A percentile compares a stretch with the other conserved stretches of the same genome.
Evolutionary conservation across 2,329 filamentous ascomycete genomes (phyloP).

Genomic region (Pseudogymnoascus sp.): DNA sequence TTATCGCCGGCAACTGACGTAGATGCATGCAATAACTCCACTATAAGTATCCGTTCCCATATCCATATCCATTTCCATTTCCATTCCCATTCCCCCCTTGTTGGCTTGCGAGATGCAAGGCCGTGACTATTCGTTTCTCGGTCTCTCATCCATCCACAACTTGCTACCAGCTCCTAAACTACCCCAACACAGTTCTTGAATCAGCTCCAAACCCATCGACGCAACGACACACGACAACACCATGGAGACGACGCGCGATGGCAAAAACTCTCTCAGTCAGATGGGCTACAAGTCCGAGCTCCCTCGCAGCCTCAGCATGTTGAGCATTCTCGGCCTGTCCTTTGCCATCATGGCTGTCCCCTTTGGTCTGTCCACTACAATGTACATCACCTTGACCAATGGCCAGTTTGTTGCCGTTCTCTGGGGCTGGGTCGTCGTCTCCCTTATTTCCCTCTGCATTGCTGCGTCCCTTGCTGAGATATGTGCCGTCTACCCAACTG

Average conservation of each 20-base stretch:
- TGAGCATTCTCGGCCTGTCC: conserved; percentile 59
- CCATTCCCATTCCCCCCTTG: not conserved
- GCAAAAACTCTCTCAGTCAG: not conserved
- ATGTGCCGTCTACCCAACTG: conserved; percentile 61
- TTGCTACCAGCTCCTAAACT: not conserved
- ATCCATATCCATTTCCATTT: not conserved
- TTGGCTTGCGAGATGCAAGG: not conserved
- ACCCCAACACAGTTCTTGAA: not conserved
- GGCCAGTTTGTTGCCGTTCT: conserved; percentile 63
- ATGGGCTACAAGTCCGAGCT: conserved; percentile 63
- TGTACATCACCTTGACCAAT: conserved; percentile 61
- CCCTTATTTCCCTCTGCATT: conserved; percentile 55
- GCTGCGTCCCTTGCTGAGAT: conserved; percentile 63
- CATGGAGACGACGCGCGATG: not conserved
- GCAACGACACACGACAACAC: not conserved
- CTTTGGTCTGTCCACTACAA: conserved; percentile 60
- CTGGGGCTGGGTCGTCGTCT: conserved; percentile 63
- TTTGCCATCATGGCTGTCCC: conserved; percentile 72
- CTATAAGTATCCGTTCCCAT: not conserved
- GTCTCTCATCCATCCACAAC: not conserved
- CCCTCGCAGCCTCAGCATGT: conserved; percentile 60
- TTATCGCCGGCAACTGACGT: not conserved
- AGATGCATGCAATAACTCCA: not conserved
- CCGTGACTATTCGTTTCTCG: not conserved
- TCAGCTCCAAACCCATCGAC: not conserved